Conservation (phyloP, 139 green algal genomes). For the Chlorella sp. region DNA sequence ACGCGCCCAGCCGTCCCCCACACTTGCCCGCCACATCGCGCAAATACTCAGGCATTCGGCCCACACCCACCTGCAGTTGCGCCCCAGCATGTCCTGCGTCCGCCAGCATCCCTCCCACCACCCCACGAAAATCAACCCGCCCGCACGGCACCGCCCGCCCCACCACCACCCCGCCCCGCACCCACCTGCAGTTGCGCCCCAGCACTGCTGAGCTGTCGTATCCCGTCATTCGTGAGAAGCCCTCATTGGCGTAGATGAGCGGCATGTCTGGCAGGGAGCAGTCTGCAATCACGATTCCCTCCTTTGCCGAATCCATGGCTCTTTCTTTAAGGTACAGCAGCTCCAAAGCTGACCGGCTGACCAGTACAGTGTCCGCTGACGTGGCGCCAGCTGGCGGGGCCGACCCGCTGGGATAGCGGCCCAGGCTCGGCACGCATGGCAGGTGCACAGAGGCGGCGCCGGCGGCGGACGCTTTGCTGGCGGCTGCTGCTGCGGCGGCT, state of each 20-base stretch:
- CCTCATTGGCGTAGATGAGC: constrained; percentile 85
- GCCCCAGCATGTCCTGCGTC: neutral
- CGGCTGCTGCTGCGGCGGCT: neutral
- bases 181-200: constrained; percentile 75
- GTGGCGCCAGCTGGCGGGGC: neutral
- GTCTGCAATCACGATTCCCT: constrained; percentile 87
- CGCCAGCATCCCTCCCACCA: neutral
- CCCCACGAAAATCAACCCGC: neutral
- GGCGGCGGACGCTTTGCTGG: neutral
- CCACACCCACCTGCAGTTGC: neutral
- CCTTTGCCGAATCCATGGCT: constrained; percentile 77
- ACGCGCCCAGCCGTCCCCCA: no score
- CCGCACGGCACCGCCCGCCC: no score
- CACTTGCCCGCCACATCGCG: no score
- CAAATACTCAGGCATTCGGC: no score
- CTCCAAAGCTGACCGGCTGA: constrained; percentile 66
- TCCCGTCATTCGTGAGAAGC: constrained; percentile 85
- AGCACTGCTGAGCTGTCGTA: constrained; percentile 70
- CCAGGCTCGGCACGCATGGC: neutral
- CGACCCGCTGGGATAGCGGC: neutral
- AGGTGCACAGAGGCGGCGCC: neutral
- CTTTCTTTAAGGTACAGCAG: constrained; percentile 78
- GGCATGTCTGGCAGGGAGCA: constrained; percentile 79
- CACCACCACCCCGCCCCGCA: neutral
- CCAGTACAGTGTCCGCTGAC: constrained; percentile 47